phyloP scores from a whole-genome alignment of 257 asterid genomes.

The Ballota nigra region DNA sequence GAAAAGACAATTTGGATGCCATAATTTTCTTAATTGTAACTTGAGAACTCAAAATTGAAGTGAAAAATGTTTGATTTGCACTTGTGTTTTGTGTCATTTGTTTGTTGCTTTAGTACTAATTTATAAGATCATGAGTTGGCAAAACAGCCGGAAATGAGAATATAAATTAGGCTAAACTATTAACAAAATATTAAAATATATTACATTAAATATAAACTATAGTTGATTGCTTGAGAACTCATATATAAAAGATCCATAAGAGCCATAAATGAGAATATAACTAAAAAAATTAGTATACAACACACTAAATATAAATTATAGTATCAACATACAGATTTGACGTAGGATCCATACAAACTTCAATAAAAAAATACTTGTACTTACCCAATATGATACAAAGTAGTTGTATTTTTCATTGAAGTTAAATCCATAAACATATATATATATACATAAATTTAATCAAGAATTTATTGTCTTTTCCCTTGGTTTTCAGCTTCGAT shows the following conservation, averaged over 20 bases:
- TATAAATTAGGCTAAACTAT: not conserved
- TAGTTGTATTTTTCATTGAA: too few relatives aligned
- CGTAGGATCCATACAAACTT: too few relatives aligned
- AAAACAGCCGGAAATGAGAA: not conserved
- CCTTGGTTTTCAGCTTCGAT: too few relatives aligned
- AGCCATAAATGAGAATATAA: not conserved
- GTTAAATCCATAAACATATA: too few relatives aligned
- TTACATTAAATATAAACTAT: not conserved
- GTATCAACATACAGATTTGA: too few relatives aligned
- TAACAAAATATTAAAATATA: too few relatives aligned
- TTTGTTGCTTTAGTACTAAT: not conserved
- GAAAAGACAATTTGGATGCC: slow-evolving; percentile 16
- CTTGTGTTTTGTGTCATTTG: not conserved
- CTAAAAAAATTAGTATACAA: too few relatives aligned
- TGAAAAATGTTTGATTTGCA: not conserved
- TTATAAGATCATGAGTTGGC: not conserved
- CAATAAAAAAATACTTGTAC: too few relatives aligned
- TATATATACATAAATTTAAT: too few relatives aligned
- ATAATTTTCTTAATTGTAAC: not conserved
- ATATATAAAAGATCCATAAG: not conserved
- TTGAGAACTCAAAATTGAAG: not conserved
- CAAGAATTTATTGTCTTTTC: too few relatives aligned
- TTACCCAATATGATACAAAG: too few relatives aligned
- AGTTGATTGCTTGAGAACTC: not conserved
- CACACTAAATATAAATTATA: too few relatives aligned